These are phyloP conservation scores for Botryotinia globosa DNA, from an alignment of 2,329 filamentous ascomycete species.

Conservation along the genomic window DNA sequence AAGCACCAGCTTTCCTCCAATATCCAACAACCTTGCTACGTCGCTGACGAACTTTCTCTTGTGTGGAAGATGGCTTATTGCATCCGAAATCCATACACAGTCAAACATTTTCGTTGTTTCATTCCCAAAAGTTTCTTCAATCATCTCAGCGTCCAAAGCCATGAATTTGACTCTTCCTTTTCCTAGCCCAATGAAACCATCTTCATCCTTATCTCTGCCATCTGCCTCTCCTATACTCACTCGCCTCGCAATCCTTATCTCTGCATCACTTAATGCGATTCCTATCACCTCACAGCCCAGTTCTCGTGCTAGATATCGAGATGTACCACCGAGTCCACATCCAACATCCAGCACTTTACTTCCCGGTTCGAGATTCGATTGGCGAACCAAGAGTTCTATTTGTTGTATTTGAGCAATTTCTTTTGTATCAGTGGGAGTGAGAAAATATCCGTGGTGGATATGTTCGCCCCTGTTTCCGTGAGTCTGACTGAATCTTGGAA, in stretches of 20 bases:
- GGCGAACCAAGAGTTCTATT: slow-evolving; percentile 53
- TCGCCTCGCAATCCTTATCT: slow-evolving; percentile 57
- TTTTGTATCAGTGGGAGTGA: slow-evolving; percentile 51
- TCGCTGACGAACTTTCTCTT: slow-evolving; percentile 58
- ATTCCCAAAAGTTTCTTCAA: slow-evolving; percentile 50
- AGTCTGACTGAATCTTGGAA: neutral
- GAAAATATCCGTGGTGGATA: slow-evolving; percentile 62
- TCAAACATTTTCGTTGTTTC: slow-evolving; percentile 46
- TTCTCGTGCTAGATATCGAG: slow-evolving; percentile 39
- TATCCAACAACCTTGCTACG: slow-evolving; percentile 47
- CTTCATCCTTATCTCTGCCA: slow-evolving; percentile 38
- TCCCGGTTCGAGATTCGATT: slow-evolving; percentile 42
- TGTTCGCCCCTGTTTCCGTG: slow-evolving; percentile 53
- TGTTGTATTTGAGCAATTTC: slow-evolving; percentile 57
- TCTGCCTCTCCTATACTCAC: slow-evolving; percentile 42
- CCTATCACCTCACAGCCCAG: slow-evolving; percentile 47
- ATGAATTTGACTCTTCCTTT: slow-evolving; percentile 51
- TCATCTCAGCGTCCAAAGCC: slow-evolving; percentile 60
- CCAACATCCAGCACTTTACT: slow-evolving; percentile 56
- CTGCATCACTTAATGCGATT: slow-evolving; percentile 57
- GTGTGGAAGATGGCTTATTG: slow-evolving; percentile 58
- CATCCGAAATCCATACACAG: slow-evolving; percentile 61
- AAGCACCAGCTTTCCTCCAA: slow-evolving; percentile 52
- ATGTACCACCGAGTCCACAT: slow-evolving; percentile 59
- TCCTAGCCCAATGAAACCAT: slow-evolving; percentile 28